Evolutionary conservation across 2,329 filamentous ascomycete species (phyloP).

Genomic region (Exophiala aquamarina): DNA sequence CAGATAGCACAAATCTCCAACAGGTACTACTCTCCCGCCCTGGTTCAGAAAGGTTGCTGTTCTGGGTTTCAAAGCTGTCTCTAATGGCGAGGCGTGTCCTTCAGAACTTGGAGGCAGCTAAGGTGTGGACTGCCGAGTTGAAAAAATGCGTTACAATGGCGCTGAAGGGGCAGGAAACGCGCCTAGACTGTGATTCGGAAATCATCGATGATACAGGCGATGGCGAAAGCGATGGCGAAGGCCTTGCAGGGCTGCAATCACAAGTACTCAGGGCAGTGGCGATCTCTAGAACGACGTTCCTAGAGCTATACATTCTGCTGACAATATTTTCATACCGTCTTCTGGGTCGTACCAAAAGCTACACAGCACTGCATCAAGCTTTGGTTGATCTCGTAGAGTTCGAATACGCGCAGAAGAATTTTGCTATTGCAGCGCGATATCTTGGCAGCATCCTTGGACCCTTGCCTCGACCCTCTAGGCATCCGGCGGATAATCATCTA

Average conservation of each 20-base stretch:
- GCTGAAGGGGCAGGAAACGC: not conserved
- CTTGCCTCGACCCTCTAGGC: conserved; percentile 78
- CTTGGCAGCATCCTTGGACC: conserved; percentile 77
- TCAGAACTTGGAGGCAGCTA: conserved; percentile 65
- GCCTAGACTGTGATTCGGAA: no score
- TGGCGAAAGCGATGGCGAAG: not conserved
- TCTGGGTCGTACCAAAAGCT: conserved; percentile 75
- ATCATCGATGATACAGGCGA: not conserved
- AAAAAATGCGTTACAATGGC: not conserved
- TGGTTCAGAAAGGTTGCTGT: conserved; percentile 79
- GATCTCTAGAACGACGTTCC: conserved; percentile 44
- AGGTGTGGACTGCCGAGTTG: conserved; percentile 14
- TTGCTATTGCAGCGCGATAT: conserved; percentile 69
- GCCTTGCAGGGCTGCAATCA: conserved; percentile 16
- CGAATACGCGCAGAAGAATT: conserved; percentile 75
- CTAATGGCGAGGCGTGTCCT: conserved; percentile 77
- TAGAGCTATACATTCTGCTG: conserved; percentile 67
- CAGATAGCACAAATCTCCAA: conserved; percentile 8
- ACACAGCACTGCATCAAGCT: conserved; percentile 72
- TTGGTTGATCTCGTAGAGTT: conserved; percentile 84
- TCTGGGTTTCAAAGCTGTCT: conserved; percentile 78
- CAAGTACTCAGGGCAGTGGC: conserved; percentile 62
- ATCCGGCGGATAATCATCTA: conserved; percentile 75
- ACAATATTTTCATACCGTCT: conserved; percentile 67
- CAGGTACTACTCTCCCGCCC: conserved; percentile 21